Conservation (phyloP, 108 stramenopile species). For the Skeletonema potamos region DNA sequence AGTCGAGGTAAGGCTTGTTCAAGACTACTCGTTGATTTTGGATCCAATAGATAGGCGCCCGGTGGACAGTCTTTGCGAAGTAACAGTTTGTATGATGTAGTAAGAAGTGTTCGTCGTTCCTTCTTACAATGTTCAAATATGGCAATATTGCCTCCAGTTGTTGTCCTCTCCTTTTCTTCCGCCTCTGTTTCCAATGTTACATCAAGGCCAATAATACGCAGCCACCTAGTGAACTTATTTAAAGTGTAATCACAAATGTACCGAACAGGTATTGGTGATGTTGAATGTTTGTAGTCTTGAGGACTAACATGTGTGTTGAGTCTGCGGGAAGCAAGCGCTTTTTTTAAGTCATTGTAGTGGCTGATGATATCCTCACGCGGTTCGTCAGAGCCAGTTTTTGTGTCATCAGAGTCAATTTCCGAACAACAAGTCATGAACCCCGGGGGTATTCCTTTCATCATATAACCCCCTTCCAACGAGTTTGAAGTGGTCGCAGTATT, state of each 20-base stretch:
- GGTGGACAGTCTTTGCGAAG: conserved; percentile 82
- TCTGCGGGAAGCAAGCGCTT: conserved; percentile 22
- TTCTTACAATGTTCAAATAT: conserved; percentile 76
- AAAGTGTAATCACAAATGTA: conserved; percentile 66
- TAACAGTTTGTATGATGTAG: conserved; percentile 81
- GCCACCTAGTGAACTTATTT: conserved; percentile 78
- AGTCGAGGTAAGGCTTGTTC: conserved; percentile 74
- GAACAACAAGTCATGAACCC: background rate
- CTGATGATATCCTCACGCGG: background rate
- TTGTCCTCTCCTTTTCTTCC: conserved; percentile 73
- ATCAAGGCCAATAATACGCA: conserved; percentile 85
- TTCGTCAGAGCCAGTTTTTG: background rate
- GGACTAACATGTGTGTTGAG: conserved; percentile 24
- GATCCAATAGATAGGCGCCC: conserved; percentile 72
- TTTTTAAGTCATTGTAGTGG: conserved; percentile 19
- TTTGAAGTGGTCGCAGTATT: background rate
- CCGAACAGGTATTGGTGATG: conserved; percentile 24
- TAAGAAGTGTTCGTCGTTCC: conserved; percentile 74
- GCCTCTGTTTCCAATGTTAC: conserved; percentile 79
- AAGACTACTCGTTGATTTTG: conserved; percentile 58
- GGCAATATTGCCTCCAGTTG: conserved; percentile 46
- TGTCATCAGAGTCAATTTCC: background rate
- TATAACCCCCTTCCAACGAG: background rate
- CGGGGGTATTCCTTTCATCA: background rate
- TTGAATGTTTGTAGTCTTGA: conserved; percentile 41